Percentiles rank a stretch among this genome's conserved stretches.
Evolutionary conservation across 78 protist species (phyloP).

Genomic region (Cavenderia fasciculata): DNA sequence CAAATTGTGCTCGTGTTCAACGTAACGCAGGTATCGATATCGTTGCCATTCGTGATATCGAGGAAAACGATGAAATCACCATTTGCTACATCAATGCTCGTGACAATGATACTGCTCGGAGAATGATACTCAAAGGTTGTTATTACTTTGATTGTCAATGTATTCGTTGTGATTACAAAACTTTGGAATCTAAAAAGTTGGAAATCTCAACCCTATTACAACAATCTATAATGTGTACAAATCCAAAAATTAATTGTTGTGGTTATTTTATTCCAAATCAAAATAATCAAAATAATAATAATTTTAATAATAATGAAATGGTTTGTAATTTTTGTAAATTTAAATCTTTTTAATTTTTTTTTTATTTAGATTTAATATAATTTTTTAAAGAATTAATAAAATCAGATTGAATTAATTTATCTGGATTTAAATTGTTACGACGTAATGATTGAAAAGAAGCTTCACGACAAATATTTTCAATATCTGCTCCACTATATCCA

Average conservation of each 20-base stretch:
- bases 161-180: conserved; percentile 4
- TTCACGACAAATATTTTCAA: conserved; percentile 83
- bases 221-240: conserved; percentile 9
- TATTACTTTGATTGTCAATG: conserved; percentile 42
- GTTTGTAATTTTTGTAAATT: conserved; percentile 42
- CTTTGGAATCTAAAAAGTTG: background rate
- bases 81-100: conserved; percentile 16
- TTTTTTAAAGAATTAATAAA: conserved; percentile 5
- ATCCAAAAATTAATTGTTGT: background rate
- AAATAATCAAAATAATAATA: background rate
- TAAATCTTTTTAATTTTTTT: no score
- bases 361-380: background rate
- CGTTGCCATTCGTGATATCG: conserved; percentile 4
- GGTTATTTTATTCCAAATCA: background rate
- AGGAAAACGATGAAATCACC: conserved; percentile 2
- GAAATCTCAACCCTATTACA: background rate
- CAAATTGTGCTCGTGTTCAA: conserved; percentile 48
- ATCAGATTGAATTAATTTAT: conserved; percentile 8
- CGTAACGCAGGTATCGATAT: background rate
- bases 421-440: conserved; percentile 33
- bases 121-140: background rate
- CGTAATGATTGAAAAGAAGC: conserved; percentile 81
- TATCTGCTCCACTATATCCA: conserved; percentile 88
- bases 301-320: background rate
- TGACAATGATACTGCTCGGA: background rate